Conservation (phyloP, 2,329 filamentous ascomycete species). For the Talaromyces amestolkiae region DNA sequence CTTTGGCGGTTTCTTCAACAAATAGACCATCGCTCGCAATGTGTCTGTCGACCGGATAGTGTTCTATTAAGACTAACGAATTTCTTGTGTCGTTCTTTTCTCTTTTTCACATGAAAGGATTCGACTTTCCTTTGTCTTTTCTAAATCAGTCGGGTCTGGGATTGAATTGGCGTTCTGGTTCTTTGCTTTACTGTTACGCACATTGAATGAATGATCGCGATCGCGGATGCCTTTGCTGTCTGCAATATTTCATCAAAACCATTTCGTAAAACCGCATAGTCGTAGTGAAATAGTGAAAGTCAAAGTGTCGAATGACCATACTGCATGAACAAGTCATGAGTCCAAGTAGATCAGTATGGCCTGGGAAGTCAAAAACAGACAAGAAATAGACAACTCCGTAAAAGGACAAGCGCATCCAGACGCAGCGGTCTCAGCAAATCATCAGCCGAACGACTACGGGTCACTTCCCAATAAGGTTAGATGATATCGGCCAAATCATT, state of each 20-base stretch:
- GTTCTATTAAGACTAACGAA: not conserved
- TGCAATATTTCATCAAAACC: not conserved
- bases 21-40: conserved; percentile 22
- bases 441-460: not conserved
- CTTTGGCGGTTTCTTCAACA: conserved; percentile 37
- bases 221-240: conserved; percentile 3
- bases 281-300: not conserved
- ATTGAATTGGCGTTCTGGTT: conserved; percentile 2
- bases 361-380: not conserved
- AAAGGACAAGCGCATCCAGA: not conserved
- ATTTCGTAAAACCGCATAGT: not conserved
- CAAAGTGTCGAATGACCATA: not conserved
- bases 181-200: not conserved
- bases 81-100: not conserved
- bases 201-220: conserved; percentile 1
- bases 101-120: not conserved
- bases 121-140: not conserved
- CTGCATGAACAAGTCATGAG: not conserved
- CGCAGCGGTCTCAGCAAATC: not conserved
- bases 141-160: not conserved
- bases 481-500: conserved; percentile 6
- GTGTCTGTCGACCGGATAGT: not conserved
- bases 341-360: not conserved
- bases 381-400: not conserved
- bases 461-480: not conserved